These are phyloP conservation scores for Pythium dissimile DNA, from an alignment of 352 stramenopile species.

Conservation along the genomic window DNA sequence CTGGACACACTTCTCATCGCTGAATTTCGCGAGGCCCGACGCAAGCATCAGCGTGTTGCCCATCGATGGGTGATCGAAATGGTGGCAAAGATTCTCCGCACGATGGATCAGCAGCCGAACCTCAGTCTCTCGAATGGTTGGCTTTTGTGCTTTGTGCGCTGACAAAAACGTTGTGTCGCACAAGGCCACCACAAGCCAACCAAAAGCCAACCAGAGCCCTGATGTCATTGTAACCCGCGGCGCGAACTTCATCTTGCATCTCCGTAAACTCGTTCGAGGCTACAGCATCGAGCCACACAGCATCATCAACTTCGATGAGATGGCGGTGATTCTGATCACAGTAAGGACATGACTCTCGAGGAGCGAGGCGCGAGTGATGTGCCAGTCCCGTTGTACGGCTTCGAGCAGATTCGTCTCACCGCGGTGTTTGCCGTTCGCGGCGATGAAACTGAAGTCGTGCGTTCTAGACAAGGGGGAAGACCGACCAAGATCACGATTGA, in stretches of 20 bases:
- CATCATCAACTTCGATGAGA: constrained; percentile 11
- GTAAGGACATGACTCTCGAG: background rate
- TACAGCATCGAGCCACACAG: background rate
- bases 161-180: too few relatives aligned
- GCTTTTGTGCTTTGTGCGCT: too few relatives aligned
- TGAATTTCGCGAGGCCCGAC: too few relatives aligned
- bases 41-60: too few relatives aligned
- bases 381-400: constrained; percentile 1
- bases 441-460: constrained; percentile 2
- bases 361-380: constrained; percentile 3
- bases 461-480: background rate
- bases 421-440: background rate
- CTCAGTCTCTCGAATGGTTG: too few relatives aligned
- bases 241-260: background rate
- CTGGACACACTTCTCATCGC: too few relatives aligned
- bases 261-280: constrained; percentile 2
- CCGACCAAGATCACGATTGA: background rate
- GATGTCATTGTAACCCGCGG: background rate
- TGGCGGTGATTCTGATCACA: constrained; percentile 2
- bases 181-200: too few relatives aligned
- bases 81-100: too few relatives aligned
- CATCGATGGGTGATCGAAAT: too few relatives aligned
- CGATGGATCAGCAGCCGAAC: too few relatives aligned
- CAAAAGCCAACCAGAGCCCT: background rate
- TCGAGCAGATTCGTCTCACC: constrained; percentile 8